phyloP scores from a whole-genome alignment of 1,139 yeast genomes.

The Yamadazyma pseudoaaseri region DNA sequence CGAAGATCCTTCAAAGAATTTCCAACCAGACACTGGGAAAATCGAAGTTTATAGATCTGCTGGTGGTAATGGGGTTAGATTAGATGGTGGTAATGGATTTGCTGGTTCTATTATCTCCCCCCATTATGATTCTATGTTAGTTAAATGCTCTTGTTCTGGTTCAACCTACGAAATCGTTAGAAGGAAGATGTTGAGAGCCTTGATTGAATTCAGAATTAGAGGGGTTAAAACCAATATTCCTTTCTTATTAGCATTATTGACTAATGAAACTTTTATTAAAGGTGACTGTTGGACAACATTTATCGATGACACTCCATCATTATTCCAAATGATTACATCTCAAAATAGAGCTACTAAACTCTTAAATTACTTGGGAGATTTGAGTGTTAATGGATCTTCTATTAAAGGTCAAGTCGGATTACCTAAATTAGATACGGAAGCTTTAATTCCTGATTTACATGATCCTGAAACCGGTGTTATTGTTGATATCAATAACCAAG shows the following conservation, averaged over 20 bases:
- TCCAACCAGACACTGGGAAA: conserved; percentile 99
- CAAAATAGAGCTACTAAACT: conserved; percentile 97
- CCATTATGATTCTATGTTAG: conserved; percentile 97
- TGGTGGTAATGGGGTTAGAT: conserved; percentile 98
- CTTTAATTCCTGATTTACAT: conserved; percentile 69
- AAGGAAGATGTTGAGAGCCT: conserved; percentile 94
- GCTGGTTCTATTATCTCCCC: conserved; percentile 99
- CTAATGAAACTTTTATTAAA: conserved; percentile 82
- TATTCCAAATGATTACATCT: conserved; percentile 92
- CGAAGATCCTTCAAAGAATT: conserved; percentile 94
- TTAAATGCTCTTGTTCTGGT: conserved; percentile 95
- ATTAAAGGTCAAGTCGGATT: conserved; percentile 93
- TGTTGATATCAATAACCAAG: conserved; percentile 56
- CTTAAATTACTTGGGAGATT: conserved; percentile 83
- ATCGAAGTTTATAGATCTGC: conserved; percentile 97
- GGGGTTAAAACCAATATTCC: conserved; percentile 99
- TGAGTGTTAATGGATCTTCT: conserved; percentile 92
- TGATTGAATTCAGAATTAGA: conserved; percentile 95
- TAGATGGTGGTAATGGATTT: conserved; percentile 98
- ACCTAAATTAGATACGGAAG: conserved; percentile 78
- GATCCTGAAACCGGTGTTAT: conserved; percentile 54
- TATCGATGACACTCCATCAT: conserved; percentile 94
- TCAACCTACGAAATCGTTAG: conserved; percentile 96
- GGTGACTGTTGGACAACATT: conserved; percentile 98
- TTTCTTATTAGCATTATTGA: conserved; percentile 86